Evolutionary conservation across 208 protist species (phyloP), one percentile per base, ranked within the genome.

Genomic region (Angomonas deanei): DNA sequence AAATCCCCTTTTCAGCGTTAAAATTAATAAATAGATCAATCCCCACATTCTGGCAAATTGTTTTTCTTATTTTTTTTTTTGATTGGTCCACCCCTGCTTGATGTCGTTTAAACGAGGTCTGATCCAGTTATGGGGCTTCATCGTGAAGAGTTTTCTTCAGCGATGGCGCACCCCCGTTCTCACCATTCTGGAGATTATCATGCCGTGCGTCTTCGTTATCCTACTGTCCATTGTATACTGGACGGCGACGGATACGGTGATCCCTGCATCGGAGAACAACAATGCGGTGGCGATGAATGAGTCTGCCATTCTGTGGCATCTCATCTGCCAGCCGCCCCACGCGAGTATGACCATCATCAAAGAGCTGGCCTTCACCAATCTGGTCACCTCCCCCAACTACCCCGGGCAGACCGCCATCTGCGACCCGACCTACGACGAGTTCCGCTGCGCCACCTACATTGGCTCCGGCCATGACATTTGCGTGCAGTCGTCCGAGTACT

Each of bases 141-240:
- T 94, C 5, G 71, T 81, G 55, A 91, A 94, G 76, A 77, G 74
- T 21, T 69, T 70, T 31, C 70, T 86, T 32, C 75, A 84, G 69
- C 76, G 76, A 33, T 72, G 71, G 68, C 72, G 77, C 48, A 72
- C 77, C 28, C 82, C 81, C 0, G 28, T 84, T 10, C 71, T 70
- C n/a, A 86, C 87, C 17, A 8, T 75, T 15, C 52, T 80, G 38
- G 80, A 86, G 75, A 23, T 94, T 19, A 58, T 94, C 6, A 61
- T 91, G 15, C 88, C 88, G 11, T 84, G 61, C 59, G 15, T 88
- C 30, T 91, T 91, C 61, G 80, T 68, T 1, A 42, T 88, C 0
- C 39, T 91, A 19, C 38, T 91, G 13, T 66, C 74, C 27, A 34
- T 91, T 15, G 68, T 68, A 31, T 94, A 82, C 66, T 86, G 84